Conservation (phyloP, 495 filamentous ascomycete species). For the Lentithecium fluviatile region DNA sequence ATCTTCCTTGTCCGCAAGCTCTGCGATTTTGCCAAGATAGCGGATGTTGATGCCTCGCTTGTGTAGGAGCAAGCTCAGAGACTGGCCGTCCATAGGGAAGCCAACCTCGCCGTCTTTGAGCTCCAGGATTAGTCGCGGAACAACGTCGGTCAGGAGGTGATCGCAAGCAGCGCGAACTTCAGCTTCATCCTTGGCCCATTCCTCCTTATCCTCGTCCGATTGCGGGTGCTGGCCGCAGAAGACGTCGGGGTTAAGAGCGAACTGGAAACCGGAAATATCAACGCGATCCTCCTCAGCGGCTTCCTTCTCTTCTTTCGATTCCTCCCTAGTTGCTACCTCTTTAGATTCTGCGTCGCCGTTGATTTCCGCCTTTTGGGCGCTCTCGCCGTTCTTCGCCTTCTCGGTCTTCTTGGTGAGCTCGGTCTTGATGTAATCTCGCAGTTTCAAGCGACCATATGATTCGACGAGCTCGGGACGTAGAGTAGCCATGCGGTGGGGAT, state of each 20-base stretch:
- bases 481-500: slow-evolving; percentile 95
- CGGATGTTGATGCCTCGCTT: slow-evolving; percentile 96
- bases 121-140: slow-evolving; percentile 76
- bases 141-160: slow-evolving; percentile 68
- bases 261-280: slow-evolving; percentile 82
- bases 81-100: slow-evolving; percentile 97
- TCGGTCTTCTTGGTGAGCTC: slow-evolving; percentile 54
- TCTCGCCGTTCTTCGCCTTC: slow-evolving; percentile 20
- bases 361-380: slow-evolving; percentile 11
- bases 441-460: slow-evolving; percentile 74
- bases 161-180: slow-evolving; percentile 82
- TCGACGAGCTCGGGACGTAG: slow-evolving; percentile 88
- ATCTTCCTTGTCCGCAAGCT: slow-evolving; percentile 63
- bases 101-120: slow-evolving; percentile 89
- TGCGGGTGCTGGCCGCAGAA: slow-evolving; percentile 90
- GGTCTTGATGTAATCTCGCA: slow-evolving; percentile 77
- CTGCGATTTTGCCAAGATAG: slow-evolving; percentile 83
- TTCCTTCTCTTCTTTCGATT: slow-evolving; percentile 41
- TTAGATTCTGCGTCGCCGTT: slow-evolving; percentile 19
- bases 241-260: slow-evolving; percentile 90
- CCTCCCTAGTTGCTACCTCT: slow-evolving; percentile 34
- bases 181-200: slow-evolving; percentile 81
- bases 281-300: slow-evolving; percentile 56
- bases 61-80: slow-evolving; percentile 84
- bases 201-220: slow-evolving; percentile 82